phyloP scores from a whole-genome alignment of 495 filamentous ascomycete species.

The Saxophila tyrrhenica region DNA sequence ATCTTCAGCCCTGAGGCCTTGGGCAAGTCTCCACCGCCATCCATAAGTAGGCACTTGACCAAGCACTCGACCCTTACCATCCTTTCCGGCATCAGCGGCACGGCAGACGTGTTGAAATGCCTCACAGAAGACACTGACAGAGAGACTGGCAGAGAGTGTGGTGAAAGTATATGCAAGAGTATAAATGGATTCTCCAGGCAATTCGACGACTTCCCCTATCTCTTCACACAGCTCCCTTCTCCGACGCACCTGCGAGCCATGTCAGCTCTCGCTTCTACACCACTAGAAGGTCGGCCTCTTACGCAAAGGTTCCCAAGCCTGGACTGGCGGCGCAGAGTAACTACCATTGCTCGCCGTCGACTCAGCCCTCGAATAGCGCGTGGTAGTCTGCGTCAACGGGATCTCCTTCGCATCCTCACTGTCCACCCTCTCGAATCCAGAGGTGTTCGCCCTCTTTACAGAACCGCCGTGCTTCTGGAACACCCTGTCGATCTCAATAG shows the following conservation, averaged over 20 bases:
- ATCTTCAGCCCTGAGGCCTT: too few species aligned
- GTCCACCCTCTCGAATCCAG: neutral
- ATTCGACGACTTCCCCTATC: neutral
- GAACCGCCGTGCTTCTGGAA: slow-evolving; percentile 40
- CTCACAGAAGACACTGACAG: too few species aligned
- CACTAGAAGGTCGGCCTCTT: neutral
- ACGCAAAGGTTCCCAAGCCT: neutral
- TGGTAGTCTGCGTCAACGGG: slow-evolving; percentile 30
- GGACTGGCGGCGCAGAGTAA: neutral
- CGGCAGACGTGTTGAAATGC: too few species aligned
- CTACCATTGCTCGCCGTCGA: neutral
- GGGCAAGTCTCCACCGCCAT: too few species aligned
- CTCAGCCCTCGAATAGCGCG: neutral
- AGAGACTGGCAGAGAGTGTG: too few species aligned
- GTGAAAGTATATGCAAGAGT: too few species aligned
- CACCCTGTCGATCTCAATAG: slow-evolving; percentile 44
- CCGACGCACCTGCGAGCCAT: neutral
- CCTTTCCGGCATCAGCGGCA: too few species aligned
- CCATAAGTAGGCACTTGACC: too few species aligned
- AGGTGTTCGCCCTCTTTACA: slow-evolving; percentile 37
- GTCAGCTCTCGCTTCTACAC: neutral
- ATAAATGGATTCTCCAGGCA: too few species aligned
- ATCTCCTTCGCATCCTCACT: slow-evolving; percentile 1
- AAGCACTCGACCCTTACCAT: too few species aligned
- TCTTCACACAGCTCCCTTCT: neutral